phyloP scores from a whole-genome alignment of 768 basidiomycete genomes.

The Kwoniella bestiolae region DNA sequence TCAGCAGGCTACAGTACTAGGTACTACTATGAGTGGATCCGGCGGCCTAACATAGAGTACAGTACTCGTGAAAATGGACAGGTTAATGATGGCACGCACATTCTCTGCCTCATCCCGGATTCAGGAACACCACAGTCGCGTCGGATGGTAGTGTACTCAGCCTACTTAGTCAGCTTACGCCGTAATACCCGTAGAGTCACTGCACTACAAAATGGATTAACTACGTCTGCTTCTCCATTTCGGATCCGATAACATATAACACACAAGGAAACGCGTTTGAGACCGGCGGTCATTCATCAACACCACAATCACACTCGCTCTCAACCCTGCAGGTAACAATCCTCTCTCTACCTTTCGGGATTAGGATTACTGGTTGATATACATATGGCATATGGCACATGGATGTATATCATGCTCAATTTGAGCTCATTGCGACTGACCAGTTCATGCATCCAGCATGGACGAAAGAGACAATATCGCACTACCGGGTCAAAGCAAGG shows the following conservation, averaged over 20 bases:
- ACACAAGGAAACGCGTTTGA: neutral
- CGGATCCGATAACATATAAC: neutral
- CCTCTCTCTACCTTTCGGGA: no score
- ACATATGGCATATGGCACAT: no score
- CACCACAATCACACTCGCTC: neutral
- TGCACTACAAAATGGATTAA: neutral
- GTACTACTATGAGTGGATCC: neutral
- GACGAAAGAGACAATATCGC: no score
- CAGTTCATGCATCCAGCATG: neutral
- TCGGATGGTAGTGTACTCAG: neutral
- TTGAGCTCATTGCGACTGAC: no score
- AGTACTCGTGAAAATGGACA: neutral
- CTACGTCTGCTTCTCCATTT: constrained; percentile 6
- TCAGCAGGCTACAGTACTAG: neutral
- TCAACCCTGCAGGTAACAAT: no score
- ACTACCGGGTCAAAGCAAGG: no score
- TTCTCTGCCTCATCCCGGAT: no score
- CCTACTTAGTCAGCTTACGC: constrained; percentile 1
- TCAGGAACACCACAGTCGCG: constrained; percentile 7
- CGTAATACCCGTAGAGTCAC: neutral
- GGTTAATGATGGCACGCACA: neutral
- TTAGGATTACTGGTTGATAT: no score
- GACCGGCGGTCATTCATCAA: neutral
- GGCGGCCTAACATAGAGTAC: no score
- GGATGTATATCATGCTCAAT: no score